Conservation (phyloP, 768 basidiomycete genomes). For the Podaxis sp. region DNA sequence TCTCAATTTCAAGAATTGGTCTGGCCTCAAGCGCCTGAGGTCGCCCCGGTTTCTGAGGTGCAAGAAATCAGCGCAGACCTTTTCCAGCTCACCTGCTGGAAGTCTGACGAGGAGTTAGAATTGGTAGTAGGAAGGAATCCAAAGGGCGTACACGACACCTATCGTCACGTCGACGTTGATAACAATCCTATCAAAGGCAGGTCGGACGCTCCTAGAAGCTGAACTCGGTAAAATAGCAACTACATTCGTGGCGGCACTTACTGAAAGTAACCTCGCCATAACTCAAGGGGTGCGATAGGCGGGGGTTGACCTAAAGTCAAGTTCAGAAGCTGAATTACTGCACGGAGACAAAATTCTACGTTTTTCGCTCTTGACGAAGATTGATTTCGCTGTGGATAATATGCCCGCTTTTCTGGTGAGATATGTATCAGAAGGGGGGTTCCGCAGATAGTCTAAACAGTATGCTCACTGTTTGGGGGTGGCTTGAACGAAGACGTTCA, state of each 20-base stretch:
- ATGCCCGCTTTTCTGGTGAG: conserved; percentile 12
- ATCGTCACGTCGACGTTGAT: conserved; percentile 45
- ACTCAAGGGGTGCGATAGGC: conserved; percentile 30
- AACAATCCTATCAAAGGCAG: conserved; percentile 32
- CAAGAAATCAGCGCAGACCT: conserved; percentile 23
- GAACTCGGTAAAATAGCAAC: not conserved
- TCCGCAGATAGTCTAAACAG: not conserved
- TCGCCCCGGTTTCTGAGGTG: conserved; percentile 19
- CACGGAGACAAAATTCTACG: not conserved
- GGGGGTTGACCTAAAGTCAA: conserved; percentile 15
- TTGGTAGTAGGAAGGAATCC: not conserved
- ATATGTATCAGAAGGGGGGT: not conserved
- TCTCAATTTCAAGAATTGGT: conserved; percentile 23
- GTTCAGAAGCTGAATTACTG: not conserved
- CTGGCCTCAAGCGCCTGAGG: conserved; percentile 15
- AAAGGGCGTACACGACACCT: conserved; percentile 35
- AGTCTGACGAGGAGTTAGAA: conserved; percentile 22
- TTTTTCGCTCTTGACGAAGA: conserved; percentile 11
- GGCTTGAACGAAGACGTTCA: conserved; percentile 34
- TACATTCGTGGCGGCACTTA: conserved; percentile 18
- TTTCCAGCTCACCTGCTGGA: conserved; percentile 22
- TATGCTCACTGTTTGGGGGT: conserved; percentile 27
- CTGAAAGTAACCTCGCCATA: conserved; percentile 47
- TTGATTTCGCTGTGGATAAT: conserved; percentile 5
- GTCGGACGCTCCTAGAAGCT: conserved; percentile 40